Percentiles rank a stretch among this genome's conserved stretches.
Conservation (phyloP, 306 rosid species). For the Dicorynia guianensis region DNA sequence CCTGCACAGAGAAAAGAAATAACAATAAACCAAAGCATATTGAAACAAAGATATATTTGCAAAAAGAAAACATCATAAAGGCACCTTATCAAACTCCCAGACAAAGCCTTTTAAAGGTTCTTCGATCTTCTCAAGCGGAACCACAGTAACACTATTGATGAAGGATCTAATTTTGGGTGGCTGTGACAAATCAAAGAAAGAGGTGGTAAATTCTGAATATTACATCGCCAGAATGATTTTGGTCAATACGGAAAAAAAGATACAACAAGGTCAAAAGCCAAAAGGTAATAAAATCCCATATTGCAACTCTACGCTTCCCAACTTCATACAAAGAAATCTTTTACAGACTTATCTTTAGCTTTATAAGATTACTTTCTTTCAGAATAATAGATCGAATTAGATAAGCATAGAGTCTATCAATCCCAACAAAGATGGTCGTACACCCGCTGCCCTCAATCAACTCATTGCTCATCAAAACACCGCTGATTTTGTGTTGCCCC, state of each 20-base stretch:
- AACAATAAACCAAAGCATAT: conserved; percentile 47
- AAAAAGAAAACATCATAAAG: conserved; percentile 40
- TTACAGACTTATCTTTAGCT: conserved; percentile 22
- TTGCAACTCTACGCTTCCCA: conserved; percentile 11
- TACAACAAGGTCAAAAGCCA: conserved; percentile 9
- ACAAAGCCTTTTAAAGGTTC: conserved; percentile 78
- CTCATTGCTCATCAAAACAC: too few species aligned
- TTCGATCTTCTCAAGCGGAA: conserved; percentile 90
- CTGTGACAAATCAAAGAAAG: conserved; percentile 60
- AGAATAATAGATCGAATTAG: conserved; percentile 9
- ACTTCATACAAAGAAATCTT: background rate
- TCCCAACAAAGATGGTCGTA: background rate
- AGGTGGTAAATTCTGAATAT: conserved; percentile 9
- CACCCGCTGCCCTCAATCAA: too few species aligned
- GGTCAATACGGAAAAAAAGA: conserved; percentile 7
- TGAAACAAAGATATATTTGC: conserved; percentile 25
- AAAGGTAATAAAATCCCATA: conserved; percentile 16
- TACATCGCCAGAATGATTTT: conserved; percentile 3
- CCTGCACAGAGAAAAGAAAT: conserved; percentile 64
- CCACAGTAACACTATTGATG: conserved; percentile 77
- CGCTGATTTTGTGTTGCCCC: too few species aligned
- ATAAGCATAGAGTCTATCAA: background rate
- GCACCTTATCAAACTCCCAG: conserved; percentile 98
- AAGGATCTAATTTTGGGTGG: conserved; percentile 89
- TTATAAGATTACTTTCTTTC: conserved; percentile 1